phyloP scores from a whole-genome alignment of 1,284 basidiomycete species.

The Sanguinoderma infundibulare region DNA sequence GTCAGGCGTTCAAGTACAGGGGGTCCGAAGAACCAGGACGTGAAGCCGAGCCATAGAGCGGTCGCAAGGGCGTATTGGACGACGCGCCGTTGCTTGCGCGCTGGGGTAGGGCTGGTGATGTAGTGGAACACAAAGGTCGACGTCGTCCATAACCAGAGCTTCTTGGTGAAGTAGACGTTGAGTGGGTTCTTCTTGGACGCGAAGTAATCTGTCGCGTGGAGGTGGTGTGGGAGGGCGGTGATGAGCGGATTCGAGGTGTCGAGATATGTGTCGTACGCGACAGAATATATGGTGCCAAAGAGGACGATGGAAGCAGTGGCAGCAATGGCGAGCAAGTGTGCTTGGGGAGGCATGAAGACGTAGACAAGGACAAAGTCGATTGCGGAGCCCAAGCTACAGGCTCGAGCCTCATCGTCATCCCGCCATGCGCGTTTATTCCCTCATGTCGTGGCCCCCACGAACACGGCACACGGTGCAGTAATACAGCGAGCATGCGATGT shows the following conservation, averaged over 20 bases:
- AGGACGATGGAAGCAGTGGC: constrained; percentile 42
- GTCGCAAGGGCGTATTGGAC: constrained; percentile 70
- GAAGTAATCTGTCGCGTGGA: constrained; percentile 73
- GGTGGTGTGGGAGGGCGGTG: constrained; percentile 69
- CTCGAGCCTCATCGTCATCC: too few species aligned
- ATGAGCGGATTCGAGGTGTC: constrained; percentile 75
- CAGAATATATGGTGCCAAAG: constrained; percentile 57
- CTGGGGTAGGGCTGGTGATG: constrained; percentile 52
- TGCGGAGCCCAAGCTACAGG: not conserved
- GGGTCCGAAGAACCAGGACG: constrained; percentile 93
- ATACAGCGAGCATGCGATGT: not conserved
- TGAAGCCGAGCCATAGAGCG: constrained; percentile 75
- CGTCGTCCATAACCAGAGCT: constrained; percentile 91
- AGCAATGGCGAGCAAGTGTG: constrained; percentile 22
- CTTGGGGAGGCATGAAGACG: constrained; percentile 19
- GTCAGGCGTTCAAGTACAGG: constrained; percentile 79
- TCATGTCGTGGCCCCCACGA: too few species aligned
- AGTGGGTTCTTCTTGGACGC: constrained; percentile 84
- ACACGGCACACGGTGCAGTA: too few species aligned
- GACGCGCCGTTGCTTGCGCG: constrained; percentile 48
- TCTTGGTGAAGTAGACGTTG: constrained; percentile 90
- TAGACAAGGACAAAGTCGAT: not conserved
- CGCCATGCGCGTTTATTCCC: too few species aligned
- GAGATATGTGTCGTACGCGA: constrained; percentile 58
- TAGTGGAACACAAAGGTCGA: constrained; percentile 64